Conservation (phyloP, 768 basidiomycete genomes). For the Mycena capillaripes region DNA sequence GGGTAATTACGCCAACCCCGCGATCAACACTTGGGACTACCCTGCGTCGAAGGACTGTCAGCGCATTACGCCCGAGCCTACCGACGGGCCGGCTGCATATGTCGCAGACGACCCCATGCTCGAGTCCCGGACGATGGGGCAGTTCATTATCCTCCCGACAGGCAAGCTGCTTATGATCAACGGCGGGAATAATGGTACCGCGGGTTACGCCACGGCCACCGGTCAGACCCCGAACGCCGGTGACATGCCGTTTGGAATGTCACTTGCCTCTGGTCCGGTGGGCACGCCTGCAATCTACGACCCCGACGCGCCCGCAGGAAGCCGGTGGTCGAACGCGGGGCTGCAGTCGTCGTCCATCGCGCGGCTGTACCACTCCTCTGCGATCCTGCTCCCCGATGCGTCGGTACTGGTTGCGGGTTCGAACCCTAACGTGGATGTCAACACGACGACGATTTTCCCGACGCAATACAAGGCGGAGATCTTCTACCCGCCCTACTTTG, state of each 20-base stretch:
- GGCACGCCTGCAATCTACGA: constrained; percentile 88
- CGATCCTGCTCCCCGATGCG: constrained; percentile 89
- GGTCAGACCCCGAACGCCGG: constrained; percentile 58
- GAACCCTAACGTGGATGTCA: constrained; percentile 92
- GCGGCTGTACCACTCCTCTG: constrained; percentile 92
- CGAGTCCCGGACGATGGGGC: constrained; percentile 89
- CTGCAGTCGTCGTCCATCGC: constrained; percentile 74
- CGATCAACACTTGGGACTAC: constrained; percentile 79
- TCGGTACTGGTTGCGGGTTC: constrained; percentile 92
- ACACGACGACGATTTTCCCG: constrained; percentile 70
- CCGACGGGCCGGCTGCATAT: constrained; percentile 75
- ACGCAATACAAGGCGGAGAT: constrained; percentile 88
- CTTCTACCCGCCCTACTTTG: constrained; percentile 94
- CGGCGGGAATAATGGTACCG: constrained; percentile 88
- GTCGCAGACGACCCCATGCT: constrained; percentile 82
- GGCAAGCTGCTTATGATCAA: constrained; percentile 86
- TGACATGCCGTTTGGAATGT: constrained; percentile 79
- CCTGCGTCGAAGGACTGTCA: constrained; percentile 83
- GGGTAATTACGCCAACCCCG: constrained; percentile 83
- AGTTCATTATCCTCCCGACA: constrained; percentile 88
- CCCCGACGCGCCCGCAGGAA: constrained; percentile 77
- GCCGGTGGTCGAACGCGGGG: constrained; percentile 80
- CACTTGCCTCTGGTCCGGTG: constrained; percentile 85
- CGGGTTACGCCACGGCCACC: constrained; percentile 81
- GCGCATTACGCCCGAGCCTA: constrained; percentile 88